A percentile compares a stretch with the other conserved stretches of the same genome.
Conservation (phyloP, 805 yeast species). For the Candida hispaniensis region DNA sequence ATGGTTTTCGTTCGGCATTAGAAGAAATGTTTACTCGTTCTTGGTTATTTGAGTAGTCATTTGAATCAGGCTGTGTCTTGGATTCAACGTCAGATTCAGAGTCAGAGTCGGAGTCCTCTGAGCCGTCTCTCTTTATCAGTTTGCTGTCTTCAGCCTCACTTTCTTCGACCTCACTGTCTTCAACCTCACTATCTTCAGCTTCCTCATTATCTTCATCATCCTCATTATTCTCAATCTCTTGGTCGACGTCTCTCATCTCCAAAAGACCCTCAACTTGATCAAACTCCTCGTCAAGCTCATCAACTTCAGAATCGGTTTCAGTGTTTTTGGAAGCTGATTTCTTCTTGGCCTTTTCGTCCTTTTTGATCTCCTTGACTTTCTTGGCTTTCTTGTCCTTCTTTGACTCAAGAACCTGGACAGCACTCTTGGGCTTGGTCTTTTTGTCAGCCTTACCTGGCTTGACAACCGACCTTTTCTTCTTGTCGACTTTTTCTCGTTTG, state of each 20-base stretch:
- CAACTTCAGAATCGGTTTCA: conserved; percentile 19
- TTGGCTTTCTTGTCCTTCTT: conserved; percentile 9
- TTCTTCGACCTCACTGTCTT: conserved; percentile 23
- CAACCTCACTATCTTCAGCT: conserved; percentile 20
- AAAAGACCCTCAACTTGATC: conserved; percentile 21
- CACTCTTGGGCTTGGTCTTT: conserved; percentile 8
- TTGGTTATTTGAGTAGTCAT: conserved; percentile 16
- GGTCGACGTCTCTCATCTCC: conserved; percentile 23
- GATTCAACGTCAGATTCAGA: conserved; percentile 19
- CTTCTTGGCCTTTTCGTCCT: neutral
- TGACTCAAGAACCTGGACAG: conserved; percentile 3
- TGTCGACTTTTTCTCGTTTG: conserved; percentile 14
- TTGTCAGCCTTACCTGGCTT: conserved; percentile 14
- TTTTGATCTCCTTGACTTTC: conserved; percentile 1
- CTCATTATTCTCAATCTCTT: conserved; percentile 26
- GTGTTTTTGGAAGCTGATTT: conserved; percentile 11
- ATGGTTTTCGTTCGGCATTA: conserved; percentile 27
- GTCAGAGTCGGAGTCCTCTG: conserved; percentile 27
- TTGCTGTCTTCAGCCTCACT: conserved; percentile 26
- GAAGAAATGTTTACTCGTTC: conserved; percentile 19
- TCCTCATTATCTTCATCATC: conserved; percentile 23
- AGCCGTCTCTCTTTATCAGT: conserved; percentile 27
- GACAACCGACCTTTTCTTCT: conserved; percentile 12
- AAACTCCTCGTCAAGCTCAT: conserved; percentile 21
- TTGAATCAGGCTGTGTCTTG: conserved; percentile 19